A percentile compares a stretch with the other conserved stretches of the same genome.
phyloP scores from a whole-genome alignment of 139 green algal genomes.

The Zygnema circumcarinatum region DNA sequence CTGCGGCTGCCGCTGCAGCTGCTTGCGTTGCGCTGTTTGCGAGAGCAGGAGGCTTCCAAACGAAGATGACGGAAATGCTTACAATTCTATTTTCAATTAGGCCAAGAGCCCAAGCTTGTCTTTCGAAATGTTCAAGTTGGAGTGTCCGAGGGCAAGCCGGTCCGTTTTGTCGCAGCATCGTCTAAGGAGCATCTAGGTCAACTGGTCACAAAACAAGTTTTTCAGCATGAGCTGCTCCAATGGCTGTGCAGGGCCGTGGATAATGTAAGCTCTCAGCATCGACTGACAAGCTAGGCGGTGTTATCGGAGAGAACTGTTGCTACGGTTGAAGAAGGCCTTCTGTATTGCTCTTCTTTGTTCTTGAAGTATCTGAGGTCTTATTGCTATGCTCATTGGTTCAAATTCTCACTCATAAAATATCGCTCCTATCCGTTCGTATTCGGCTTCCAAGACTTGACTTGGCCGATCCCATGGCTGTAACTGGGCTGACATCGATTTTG shows the following conservation, averaged over 20 bases:
- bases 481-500: background rate
- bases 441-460: background rate
- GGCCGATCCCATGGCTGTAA: background rate
- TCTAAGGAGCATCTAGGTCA: too few species aligned
- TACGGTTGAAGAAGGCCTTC: background rate
- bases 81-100: background rate
- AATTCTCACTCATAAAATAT: background rate
- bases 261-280: too few species aligned
- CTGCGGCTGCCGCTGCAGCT: background rate
- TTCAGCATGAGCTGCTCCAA: too few species aligned
- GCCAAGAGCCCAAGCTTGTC: background rate
- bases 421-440: background rate
- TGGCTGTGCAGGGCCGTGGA: too few species aligned
- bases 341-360: background rate
- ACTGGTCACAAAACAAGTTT: too few species aligned
- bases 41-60: background rate
- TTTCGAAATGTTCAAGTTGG: background rate
- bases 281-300: too few species aligned
- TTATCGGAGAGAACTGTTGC: too few species aligned
- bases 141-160: background rate
- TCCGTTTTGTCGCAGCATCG: too few species aligned
- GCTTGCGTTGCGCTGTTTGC: background rate
- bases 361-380: background rate
- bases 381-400: background rate
- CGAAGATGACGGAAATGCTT: slow-evolving; percentile 4